Evolutionary conservation across 441 rosid species (phyloP).

Genomic region (Populus hybrid): DNA sequence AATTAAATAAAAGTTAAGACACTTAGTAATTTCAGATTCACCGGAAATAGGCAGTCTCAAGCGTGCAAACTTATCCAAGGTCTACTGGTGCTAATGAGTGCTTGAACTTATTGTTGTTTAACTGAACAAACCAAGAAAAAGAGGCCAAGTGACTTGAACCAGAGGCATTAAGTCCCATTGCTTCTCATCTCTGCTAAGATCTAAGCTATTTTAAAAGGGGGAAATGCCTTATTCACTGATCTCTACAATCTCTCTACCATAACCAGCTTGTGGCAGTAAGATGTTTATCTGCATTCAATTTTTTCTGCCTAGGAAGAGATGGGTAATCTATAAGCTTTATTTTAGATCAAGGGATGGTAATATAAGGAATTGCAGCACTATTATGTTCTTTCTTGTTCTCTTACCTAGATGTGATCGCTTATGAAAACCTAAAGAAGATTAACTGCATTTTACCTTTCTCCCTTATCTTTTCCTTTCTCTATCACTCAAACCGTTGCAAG

Average conservation of each 20-base stretch:
- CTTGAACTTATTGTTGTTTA: background rate
- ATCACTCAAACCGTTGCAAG: background rate
- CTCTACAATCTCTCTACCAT: background rate
- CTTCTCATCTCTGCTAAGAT: background rate
- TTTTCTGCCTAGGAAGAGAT: background rate
- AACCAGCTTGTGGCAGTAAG: background rate
- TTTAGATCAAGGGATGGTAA: background rate
- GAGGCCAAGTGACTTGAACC: background rate
- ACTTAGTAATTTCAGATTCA: background rate
- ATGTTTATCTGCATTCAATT: background rate
- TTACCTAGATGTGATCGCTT: no score
- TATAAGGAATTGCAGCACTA: background rate
- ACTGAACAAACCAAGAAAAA: background rate
- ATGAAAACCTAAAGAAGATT: no score
- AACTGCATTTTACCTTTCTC: no score
- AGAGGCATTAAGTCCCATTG: background rate
- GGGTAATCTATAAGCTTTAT: background rate
- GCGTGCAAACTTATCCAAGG: background rate
- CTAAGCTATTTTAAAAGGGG: background rate
- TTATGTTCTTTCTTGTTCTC: no score
- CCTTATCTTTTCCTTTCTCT: no score
- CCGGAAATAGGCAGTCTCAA: background rate
- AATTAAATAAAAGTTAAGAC: no score
- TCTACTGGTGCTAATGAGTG: background rate
- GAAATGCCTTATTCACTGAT: background rate